Base-by-base conservation (phyloP, 352 stramenopile species). In the Achlya hypogyna region DNA sequence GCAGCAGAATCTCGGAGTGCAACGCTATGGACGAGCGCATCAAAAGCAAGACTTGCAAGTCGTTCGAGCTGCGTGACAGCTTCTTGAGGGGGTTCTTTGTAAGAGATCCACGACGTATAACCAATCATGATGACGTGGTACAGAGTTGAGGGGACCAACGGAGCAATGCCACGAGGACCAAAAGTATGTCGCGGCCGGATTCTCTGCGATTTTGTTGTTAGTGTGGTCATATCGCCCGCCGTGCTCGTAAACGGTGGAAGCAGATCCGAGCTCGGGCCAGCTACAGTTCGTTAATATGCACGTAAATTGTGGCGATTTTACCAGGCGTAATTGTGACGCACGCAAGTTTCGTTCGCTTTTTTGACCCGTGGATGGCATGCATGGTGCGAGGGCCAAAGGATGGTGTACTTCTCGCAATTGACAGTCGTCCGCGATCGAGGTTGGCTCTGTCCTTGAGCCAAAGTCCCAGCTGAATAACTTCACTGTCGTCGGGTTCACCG, bases 381-480 rank as follows among this genome's bases (percentile, higher is more conserved):
- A 3, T 9, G 6, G 2, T 10, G 2, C 38, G 38, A 9, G 38
- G 1, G 6, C 38, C 6, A n/a, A n/a, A n/a, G n/a, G n/a, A n/a
- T n/a, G n/a, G n/a, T n/a, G n/a, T n/a, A n/a, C n/a, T n/a, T n/a
- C n/a, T n/a, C n/a, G n/a, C n/a, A n/a, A n/a, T n/a, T n/a, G n/a
- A n/a, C n/a, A n/a, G n/a, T n/a, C n/a, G n/a, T 3, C 38, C 12
- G 12, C 54, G n/a, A 14, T 64, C 54, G 35, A 31, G 10, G 40
- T 64, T 64, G 18, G 45, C 34, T 4, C 5, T 16, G 35, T 64
- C 54, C 54, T 64, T 64, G 40, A 64, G 34, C 54, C 54, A 64
- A 1, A 64, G 22, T 16, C 52, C 47, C 1, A 22, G 54, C 4
- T 22, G 32, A 1, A 64, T 10, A 0, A 38, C 10, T 5, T 20